These are phyloP conservation scores for Corniculantispora saksenae DNA, from an alignment of 2,329 filamentous ascomycete species.

Conservation along the genomic window DNA sequence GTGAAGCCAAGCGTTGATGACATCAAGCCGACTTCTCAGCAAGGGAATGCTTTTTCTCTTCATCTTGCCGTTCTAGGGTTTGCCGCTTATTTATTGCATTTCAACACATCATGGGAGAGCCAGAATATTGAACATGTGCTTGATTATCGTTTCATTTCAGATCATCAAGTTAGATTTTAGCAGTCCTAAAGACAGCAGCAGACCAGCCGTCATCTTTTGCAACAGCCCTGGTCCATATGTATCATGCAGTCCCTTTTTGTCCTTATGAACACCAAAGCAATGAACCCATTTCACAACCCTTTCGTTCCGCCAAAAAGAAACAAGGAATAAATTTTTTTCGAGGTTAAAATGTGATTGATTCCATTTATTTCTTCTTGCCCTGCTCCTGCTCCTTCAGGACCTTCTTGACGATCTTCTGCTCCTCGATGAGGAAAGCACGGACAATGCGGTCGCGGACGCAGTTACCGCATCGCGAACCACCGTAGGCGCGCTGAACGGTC, in stretches of 20 bases:
- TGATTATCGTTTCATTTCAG: conserved; percentile 46
- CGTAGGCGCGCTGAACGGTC: conserved; percentile 98
- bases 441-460: conserved; percentile 98
- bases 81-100: background rate
- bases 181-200: conserved; percentile 48
- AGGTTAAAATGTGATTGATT: conserved; percentile 15
- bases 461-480: conserved; percentile 96
- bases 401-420: conserved; percentile 99
- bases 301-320: conserved; percentile 28
- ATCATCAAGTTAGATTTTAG: conserved; percentile 46
- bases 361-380: conserved; percentile 66
- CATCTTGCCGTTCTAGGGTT: too few species aligned
- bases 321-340: conserved; percentile 20
- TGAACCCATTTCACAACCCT: conserved; percentile 38
- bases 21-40: too few species aligned
- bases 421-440: conserved; percentile 98
- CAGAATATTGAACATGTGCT: conserved; percentile 25
- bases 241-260: conserved; percentile 51
- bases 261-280: conserved; percentile 57
- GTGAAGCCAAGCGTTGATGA: too few species aligned
- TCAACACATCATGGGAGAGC: background rate
- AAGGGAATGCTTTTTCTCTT: too few species aligned
- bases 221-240: conserved; percentile 36
- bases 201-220: conserved; percentile 39
- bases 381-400: conserved; percentile 97